phyloP scores from a whole-genome alignment of 495 filamentous ascomycete species.

The Eremomyces bilateralis region DNA sequence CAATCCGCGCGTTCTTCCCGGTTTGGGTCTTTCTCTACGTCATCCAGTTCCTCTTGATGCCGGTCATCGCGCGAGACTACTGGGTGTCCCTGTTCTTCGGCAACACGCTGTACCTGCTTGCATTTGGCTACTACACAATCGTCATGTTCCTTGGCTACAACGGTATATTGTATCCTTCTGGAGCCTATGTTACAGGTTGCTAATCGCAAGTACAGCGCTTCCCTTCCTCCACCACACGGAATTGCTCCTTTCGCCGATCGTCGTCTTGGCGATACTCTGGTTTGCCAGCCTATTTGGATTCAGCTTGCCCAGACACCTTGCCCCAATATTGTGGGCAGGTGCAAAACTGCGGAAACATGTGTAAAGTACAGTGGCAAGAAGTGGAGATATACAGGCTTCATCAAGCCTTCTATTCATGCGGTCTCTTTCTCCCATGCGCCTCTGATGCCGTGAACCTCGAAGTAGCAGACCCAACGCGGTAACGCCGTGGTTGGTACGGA shows the following conservation, averaged over 20 bases:
- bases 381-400: neutral
- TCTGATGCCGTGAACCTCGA: too few species aligned
- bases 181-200: neutral
- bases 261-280: constrained; percentile 40
- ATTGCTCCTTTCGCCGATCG: constrained; percentile 39
- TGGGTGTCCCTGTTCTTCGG: constrained; percentile 46
- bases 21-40: constrained; percentile 54
- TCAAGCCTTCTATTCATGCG: too few species aligned
- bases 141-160: constrained; percentile 62
- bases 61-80: constrained; percentile 29
- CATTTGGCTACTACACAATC: constrained; percentile 46
- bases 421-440: too few species aligned
- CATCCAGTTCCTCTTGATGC: constrained; percentile 49
- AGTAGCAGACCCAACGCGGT: too few species aligned
- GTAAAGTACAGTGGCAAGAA: constrained; percentile 4
- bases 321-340: constrained; percentile 26
- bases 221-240: constrained; percentile 57
- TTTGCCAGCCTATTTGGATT: constrained; percentile 36
- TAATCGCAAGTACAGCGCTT: constrained; percentile 24
- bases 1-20: constrained; percentile 54
- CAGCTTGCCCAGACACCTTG: constrained; percentile 29
- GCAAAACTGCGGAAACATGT: constrained; percentile 18
- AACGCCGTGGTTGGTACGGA: too few species aligned
- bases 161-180: constrained; percentile 16
- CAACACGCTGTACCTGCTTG: constrained; percentile 49